phyloP scores from a whole-genome alignment of 2,329 filamentous ascomycete genomes.

The Fonsecaea erecta region DNA sequence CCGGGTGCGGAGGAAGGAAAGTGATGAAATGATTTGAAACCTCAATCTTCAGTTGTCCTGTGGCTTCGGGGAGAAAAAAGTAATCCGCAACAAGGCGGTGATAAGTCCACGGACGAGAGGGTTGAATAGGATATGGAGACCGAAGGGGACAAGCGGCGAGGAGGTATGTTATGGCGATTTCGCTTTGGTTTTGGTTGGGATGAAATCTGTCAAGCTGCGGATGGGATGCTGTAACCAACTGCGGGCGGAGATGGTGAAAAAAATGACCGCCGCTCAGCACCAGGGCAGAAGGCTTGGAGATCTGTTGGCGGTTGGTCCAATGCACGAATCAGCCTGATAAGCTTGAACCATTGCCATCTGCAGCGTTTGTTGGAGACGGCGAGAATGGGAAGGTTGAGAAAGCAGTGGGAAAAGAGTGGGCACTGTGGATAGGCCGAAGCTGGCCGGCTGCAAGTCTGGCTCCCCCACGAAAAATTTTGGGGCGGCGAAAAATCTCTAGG shows the following conservation, averaged over 20 bases:
- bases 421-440: slow-evolving; percentile 10
- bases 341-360: background rate
- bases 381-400: slow-evolving; percentile 6
- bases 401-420: background rate
- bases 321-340: slow-evolving; percentile 19
- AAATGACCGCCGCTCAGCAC: slow-evolving; percentile 7
- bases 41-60: slow-evolving; percentile 13
- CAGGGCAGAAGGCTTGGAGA: background rate
- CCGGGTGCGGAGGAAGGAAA: slow-evolving; percentile 6
- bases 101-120: slow-evolving; percentile 28
- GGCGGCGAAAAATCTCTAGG: background rate
- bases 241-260: slow-evolving; percentile 10
- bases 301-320: slow-evolving; percentile 12
- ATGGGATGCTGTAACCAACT: background rate
- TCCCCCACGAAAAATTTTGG: slow-evolving; percentile 4
- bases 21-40: slow-evolving; percentile 19
- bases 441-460: background rate
- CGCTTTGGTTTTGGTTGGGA: slow-evolving; percentile 23
- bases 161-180: slow-evolving; percentile 15
- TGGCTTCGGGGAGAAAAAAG: slow-evolving; percentile 21
- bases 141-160: slow-evolving; percentile 25
- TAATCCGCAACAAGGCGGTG: slow-evolving; percentile 20
- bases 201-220: background rate
- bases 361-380: background rate
- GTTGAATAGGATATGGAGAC: slow-evolving; percentile 25